These are phyloP conservation scores for Bauhinia variegata DNA, from an alignment of 306 rosid species.

Conservation along the genomic window DNA sequence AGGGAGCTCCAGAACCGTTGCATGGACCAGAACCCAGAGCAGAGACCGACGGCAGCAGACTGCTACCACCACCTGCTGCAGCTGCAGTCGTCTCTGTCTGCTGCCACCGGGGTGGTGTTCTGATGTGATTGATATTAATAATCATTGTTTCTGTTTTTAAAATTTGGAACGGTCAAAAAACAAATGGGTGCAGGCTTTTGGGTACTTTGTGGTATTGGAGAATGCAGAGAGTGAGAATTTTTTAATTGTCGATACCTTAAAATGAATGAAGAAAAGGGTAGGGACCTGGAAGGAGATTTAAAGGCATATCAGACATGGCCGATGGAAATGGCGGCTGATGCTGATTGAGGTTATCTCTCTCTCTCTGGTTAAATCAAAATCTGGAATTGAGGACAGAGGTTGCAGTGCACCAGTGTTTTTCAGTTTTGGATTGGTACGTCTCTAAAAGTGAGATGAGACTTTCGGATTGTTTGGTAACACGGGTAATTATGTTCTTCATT, in stretches of 20 bases:
- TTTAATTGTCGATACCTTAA: conserved; percentile 31
- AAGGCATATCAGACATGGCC: conserved; percentile 23
- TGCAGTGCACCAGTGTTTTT: conserved; percentile 44
- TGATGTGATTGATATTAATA: conserved; percentile 55
- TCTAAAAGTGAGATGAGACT: background rate
- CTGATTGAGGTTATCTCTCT: background rate
- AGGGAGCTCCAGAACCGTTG: conserved; percentile 80
- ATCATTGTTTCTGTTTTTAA: background rate
- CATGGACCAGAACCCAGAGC: conserved; percentile 87
- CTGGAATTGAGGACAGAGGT: conserved; percentile 24
- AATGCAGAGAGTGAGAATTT: background rate
- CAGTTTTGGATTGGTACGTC: conserved; percentile 46
- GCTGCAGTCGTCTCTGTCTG: conserved; percentile 75
- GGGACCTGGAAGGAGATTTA: background rate
- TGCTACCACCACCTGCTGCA: conserved; percentile 96
- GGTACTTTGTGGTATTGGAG: background rate
- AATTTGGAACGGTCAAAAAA: too few species aligned
- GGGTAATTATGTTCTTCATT: conserved; percentile 8
- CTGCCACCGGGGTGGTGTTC: conserved; percentile 41
- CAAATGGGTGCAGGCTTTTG: conserved; percentile 10
- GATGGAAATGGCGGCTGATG: conserved; percentile 59
- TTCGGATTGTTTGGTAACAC: conserved; percentile 24
- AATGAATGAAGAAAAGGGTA: background rate
- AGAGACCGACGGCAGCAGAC: conserved; percentile 93
- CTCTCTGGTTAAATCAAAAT: conserved; percentile 46